Base-by-base conservation (phyloP, 306 rosid genomes). In the Vicia sativa region DNA sequence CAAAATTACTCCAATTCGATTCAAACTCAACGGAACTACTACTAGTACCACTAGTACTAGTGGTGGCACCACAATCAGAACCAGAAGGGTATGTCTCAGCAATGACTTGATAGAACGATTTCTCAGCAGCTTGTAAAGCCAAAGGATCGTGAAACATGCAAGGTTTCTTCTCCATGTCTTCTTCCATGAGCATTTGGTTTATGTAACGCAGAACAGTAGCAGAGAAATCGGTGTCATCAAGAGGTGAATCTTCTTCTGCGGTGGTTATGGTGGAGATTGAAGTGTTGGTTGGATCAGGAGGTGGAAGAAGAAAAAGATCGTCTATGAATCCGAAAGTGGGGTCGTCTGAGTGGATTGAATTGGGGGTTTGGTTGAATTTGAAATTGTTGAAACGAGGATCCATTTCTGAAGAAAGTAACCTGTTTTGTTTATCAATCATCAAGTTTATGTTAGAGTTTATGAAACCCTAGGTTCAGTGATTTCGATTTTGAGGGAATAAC, bases 141-240 rank as follows among this genome's bases (percentile, higher is more conserved):
- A 83, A 74, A 12, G 83, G 82, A 70, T 87, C 89, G 60, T 76
- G 85, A 50, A 85, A 85, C 91, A 87, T 81, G 38, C 44, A 82
- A 45, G 68, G 68, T 8, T 62, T 62, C 7, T 41, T 64, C 49
- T 85, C 89, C 81, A 87, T 64, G 65, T 87, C 81, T 80, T 87
- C 96, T 64, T 90, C 90, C 96, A 90, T 82, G 6, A 90, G 89
- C 85, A 90, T 80, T 76, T 90, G 91, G 73, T 65, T 83, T 55
- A 87, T 80, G 82, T 87, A 87, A 45, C 85, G 84, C 13, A 89
- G 84, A 9, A 83, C 79, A 8, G 77, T 72, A 4, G 76, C 76
- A 50, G 68, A 41, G 37, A 62, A 62, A 41, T 62, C 68, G 21
- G 37, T 62, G 0, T 62, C 68, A 41, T 62, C 68, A 0, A 62